Conservation (phyloP, 2,329 filamentous ascomycete species). For the Cadophora sp. region DNA sequence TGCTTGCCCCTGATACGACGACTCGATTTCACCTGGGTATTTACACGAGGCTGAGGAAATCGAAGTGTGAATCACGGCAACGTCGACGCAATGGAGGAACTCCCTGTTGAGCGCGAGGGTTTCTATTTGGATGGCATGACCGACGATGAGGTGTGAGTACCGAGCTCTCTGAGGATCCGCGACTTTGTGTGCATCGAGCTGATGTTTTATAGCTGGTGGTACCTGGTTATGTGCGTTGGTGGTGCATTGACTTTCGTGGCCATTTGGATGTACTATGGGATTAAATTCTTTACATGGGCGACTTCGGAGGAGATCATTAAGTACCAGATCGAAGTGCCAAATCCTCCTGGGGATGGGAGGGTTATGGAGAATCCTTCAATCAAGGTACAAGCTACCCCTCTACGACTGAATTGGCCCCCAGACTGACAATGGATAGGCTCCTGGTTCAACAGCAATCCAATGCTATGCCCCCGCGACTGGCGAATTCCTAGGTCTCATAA, state of each 20-base stretch:
- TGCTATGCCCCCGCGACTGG: conserved; percentile 93
- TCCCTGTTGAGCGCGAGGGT: conserved; percentile 4
- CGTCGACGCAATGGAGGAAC: conserved; percentile 18
- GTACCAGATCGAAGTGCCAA: conserved; percentile 69
- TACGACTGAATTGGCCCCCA: neutral
- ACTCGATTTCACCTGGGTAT: neutral
- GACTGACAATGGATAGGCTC: conserved; percentile 49
- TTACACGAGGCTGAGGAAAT: conserved; percentile 16
- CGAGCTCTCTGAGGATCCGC: neutral
- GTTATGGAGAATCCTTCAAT: conserved; percentile 66
- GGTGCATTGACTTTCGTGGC: conserved; percentile 34
- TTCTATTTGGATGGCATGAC: conserved; percentile 36
- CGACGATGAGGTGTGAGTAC: conserved; percentile 37
- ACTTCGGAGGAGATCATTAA: conserved; percentile 53
- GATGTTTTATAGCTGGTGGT: conserved; percentile 34
- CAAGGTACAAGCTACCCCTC: conserved; percentile 52
- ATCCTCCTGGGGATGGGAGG: conserved; percentile 62
- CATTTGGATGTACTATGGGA: conserved; percentile 35
- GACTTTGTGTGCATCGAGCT: conserved; percentile 12
- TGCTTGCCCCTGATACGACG: conserved; percentile 4
- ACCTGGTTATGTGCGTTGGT: conserved; percentile 26
- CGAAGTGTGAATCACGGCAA: neutral
- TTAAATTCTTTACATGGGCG: conserved; percentile 36
- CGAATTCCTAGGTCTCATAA: conserved; percentile 78
- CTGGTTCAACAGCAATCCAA: conserved; percentile 73